Conservation (phyloP, 2,329 filamentous ascomycete genomes). For the Alternaria infectoria region DNA sequence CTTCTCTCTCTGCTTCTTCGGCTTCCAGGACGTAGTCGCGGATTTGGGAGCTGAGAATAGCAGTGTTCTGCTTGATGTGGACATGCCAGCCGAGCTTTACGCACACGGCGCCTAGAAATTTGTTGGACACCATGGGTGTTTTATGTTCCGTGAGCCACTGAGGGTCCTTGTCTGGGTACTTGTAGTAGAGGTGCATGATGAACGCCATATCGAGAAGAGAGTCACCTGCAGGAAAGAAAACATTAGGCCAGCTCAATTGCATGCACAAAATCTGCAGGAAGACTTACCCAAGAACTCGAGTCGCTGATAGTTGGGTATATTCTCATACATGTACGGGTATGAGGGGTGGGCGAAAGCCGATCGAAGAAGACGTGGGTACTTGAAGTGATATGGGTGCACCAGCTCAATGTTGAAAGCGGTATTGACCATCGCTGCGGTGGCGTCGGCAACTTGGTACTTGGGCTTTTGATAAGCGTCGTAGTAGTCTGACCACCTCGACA, state of each 20-base stretch:
- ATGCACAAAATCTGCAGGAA: neutral
- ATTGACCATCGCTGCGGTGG: constrained; percentile 72
- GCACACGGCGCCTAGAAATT: constrained; percentile 83
- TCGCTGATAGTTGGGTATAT: constrained; percentile 83
- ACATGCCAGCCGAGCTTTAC: constrained; percentile 79
- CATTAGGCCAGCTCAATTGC: neutral
- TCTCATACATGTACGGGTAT: constrained; percentile 74
- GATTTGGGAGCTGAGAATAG: constrained; percentile 60
- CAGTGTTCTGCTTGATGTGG: constrained; percentile 65
- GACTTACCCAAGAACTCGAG: neutral
- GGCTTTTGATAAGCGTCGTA: constrained; percentile 71
- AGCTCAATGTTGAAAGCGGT: constrained; percentile 69
- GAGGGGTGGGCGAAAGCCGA: constrained; percentile 91
- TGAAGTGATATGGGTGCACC: constrained; percentile 71
- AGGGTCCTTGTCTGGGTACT: constrained; percentile 79
- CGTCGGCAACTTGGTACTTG: constrained; percentile 68
- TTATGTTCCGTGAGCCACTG: constrained; percentile 99
- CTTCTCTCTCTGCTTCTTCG: constrained; percentile 57
- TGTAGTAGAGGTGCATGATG: constrained; percentile 80
- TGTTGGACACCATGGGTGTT: constrained; percentile 99
- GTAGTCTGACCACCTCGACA: constrained; percentile 76
- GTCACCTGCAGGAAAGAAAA: constrained; percentile 91
- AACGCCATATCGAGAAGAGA: constrained; percentile 85
- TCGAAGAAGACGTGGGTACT: constrained; percentile 74
- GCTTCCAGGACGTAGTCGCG: constrained; percentile 65